phyloP scores from a whole-genome alignment of 2,329 filamentous ascomycete species.

The Thermoascus crustaceus region DNA sequence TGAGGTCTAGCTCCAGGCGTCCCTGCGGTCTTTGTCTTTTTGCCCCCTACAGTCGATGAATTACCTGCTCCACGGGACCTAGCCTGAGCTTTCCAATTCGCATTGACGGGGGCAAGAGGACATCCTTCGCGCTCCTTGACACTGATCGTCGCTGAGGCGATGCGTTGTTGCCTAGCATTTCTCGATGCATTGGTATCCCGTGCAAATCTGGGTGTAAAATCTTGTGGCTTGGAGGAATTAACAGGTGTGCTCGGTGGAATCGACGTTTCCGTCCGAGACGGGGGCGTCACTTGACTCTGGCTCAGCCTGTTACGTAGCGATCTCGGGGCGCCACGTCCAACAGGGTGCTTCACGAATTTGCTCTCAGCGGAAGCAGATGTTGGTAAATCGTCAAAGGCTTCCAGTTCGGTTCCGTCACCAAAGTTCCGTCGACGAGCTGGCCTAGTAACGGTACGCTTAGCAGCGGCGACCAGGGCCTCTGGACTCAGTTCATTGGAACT shows the following conservation, averaged over 20 bases:
- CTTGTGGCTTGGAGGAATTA: slow-evolving; percentile 40
- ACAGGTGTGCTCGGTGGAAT: slow-evolving; percentile 51
- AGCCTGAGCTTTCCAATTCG: slow-evolving; percentile 53
- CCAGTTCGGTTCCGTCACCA: slow-evolving; percentile 86
- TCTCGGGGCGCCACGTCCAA: slow-evolving; percentile 60
- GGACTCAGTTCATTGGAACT: slow-evolving; percentile 41
- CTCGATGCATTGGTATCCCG: slow-evolving; percentile 59
- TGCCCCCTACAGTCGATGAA: slow-evolving; percentile 42
- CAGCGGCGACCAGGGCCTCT: slow-evolving; percentile 44
- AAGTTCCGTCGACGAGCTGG: slow-evolving; percentile 65
- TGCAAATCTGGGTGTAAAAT: slow-evolving; percentile 54
- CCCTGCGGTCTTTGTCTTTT: slow-evolving; percentile 28
- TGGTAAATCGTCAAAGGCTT: slow-evolving; percentile 88
- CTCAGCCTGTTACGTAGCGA: slow-evolving; percentile 47
- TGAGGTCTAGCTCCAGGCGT: slow-evolving; percentile 57
- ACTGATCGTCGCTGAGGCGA: slow-evolving; percentile 36
- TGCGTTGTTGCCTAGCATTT: slow-evolving; percentile 55
- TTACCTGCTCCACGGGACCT: slow-evolving; percentile 44
- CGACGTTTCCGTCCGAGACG: slow-evolving; percentile 31
- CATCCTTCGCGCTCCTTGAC: slow-evolving; percentile 33
- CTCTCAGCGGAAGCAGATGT: slow-evolving; percentile 77
- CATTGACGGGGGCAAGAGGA: slow-evolving; percentile 44
- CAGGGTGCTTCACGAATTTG: slow-evolving; percentile 72
- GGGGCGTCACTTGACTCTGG: slow-evolving; percentile 27
- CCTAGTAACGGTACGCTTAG: slow-evolving; percentile 65